Base-by-base conservation (phyloP, 441 rosid genomes). In the Syzygium malaccense region DNA sequence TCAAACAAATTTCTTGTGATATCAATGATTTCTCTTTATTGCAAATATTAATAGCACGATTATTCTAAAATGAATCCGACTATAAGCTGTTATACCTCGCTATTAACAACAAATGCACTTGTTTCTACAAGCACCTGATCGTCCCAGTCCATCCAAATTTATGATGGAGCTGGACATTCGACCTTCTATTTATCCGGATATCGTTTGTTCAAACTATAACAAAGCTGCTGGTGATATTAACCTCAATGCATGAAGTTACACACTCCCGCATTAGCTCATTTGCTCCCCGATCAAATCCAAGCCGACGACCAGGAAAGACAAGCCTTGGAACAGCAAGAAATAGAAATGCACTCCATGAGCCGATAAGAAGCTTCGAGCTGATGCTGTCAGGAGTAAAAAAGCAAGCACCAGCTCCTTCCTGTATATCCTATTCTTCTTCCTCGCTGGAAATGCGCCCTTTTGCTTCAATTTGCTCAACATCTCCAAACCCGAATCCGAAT, bases 201-300 rank as follows among this genome's bases (percentile, higher is more conserved):
- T 71, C n/a, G 48, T 71, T 71, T 71, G 83, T 51, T 37, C 83
- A 71, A 71, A 71, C 83, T 71, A 37, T 28, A 37, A 20, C 51
- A 41, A 75, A 75, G 83, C 51, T 75, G 51, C n/a, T 7, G 51
- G 83, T 37, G 17, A 75, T 37, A 75, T 75, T 75, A 71, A 37
- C 83, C 83, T 20, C 17, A 20, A 23, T 1, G 83, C 49, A 37
- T 23, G 26, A 71, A 71, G 51, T 75, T 37, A 75, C 51, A 23
- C 83, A 5, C 51, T 75, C 51, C 17, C 18, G 51, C 83, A 4
- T 85, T 20, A 85, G 86, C 58, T 85, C 48, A 55, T 45, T 57
- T 97, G 99, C 95, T 97, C 99, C 45, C 99, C 99, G 85, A 97
- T 97, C 96, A 96, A 93, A 83, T 97, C 99, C 97, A 97, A 92